Base-by-base conservation (phyloP, 2,329 filamentous ascomycete species). In the Ophiostoma perfectum region DNA sequence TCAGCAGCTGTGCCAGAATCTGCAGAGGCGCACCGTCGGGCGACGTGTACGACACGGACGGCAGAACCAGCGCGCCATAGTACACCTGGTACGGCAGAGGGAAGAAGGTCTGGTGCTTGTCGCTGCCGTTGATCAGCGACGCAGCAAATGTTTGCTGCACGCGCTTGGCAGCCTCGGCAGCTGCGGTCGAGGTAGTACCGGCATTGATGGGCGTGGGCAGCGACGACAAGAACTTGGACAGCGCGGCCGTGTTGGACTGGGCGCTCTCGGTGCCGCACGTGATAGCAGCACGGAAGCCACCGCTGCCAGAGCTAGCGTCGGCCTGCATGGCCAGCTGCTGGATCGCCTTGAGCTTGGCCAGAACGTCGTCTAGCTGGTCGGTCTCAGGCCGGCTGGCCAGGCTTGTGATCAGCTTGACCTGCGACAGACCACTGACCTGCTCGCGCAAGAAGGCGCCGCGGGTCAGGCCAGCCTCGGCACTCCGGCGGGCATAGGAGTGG, bases 51-150 rank as follows among this genome's bases (percentile, higher is more conserved):
- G 93, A 91, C 0, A 90, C 90, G 0, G 94, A 96, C 6, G 91
- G 88, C 14, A 97, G 80, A 18, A 92, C 90, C 62, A 95, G 83
- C 16, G 89, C 90, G 7, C 94, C 92, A 76, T 98, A 98, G 77
- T 96, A 97, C 45, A 99, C 95, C 79, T 99, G 95, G 79, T 97
- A 99, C 0, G 95, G 95, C 18, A 99, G 83, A 38, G 94, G 90
- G 79, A 96, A 98, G 79, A 98, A 96, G 0, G 92, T 89, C 77
- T 93, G 95, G 8, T 16, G 52, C 52, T 44, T 42, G 39, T 4
- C 14, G 55, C 36, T 52, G 39, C 6, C 11, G 64, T 58, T 14
- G 8, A 47, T 18, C 12, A 52, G 64, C 47, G 65, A 66, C 12
- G 65, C 45, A 11, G 47, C 36, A 47, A 68, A 68, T 11, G 65